A percentile compares a stretch with the other conserved stretches of the same genome.
phyloP scores from a whole-genome alignment of 2,329 filamentous ascomycete genomes.

The Fusarium sp. region DNA sequence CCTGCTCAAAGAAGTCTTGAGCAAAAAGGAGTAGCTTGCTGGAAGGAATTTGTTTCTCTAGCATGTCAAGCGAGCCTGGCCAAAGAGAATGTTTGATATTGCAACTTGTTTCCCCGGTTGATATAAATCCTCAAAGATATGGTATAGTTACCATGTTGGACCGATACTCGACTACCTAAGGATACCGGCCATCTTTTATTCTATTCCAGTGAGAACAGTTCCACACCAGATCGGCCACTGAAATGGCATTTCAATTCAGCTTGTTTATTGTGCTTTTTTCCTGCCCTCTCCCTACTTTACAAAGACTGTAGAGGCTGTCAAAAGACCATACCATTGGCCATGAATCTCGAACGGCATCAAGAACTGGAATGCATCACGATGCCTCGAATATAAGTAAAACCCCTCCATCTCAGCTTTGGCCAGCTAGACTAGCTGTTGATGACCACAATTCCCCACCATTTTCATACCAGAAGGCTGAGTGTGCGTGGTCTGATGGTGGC shows the following conservation, averaged over 20 bases:
- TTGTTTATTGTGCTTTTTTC: conserved; percentile 7
- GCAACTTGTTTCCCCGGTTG: not conserved
- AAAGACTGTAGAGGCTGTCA: conserved; percentile 11
- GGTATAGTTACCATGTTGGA: conserved; percentile 19
- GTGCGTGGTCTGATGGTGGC: conserved; percentile 15
- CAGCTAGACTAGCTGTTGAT: conserved; percentile 32
- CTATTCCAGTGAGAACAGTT: not conserved
- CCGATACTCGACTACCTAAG: not conserved
- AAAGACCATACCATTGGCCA: conserved; percentile 21
- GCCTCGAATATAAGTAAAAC: conserved; percentile 22
- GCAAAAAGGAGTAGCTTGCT: not conserved
- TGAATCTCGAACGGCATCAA: conserved; percentile 14
- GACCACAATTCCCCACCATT: conserved; percentile 34
- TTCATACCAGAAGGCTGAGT: conserved; percentile 17
- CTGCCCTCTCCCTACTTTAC: conserved; percentile 28
- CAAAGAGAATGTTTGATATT: not conserved
- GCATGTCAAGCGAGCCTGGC: conserved; percentile 1
- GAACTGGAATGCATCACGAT: conserved; percentile 49
- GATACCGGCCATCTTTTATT: not conserved
- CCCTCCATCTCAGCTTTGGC: conserved; percentile 25
- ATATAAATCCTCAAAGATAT: not conserved
- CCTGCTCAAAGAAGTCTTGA: conserved; percentile 22
- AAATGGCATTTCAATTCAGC: not conserved
- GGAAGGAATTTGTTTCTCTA: not conserved
- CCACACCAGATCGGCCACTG: not conserved